Conservation (phyloP, 805 yeast genomes). For the Zygosaccharomyces siamensis region DNA sequence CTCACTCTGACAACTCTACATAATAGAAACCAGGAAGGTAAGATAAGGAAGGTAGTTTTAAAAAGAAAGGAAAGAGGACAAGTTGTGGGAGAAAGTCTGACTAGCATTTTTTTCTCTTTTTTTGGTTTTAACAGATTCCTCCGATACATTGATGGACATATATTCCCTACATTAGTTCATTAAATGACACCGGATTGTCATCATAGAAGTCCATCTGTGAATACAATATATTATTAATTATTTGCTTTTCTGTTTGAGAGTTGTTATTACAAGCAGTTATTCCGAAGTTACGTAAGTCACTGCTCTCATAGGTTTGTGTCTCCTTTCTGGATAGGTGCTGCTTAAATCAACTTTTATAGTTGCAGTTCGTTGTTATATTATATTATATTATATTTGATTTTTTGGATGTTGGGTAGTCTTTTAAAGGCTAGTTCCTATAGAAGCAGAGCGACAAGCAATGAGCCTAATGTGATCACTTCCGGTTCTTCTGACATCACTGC, state of each 20-base stretch:
- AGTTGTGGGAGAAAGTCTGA: background rate
- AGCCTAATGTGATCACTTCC: background rate
- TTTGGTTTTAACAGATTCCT: background rate
- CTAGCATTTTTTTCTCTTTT: background rate
- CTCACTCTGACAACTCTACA: background rate
- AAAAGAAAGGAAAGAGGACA: background rate
- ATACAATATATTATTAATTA: background rate
- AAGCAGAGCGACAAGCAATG: conserved; percentile 4
- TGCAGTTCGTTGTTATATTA: background rate
- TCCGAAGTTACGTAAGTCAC: no score
- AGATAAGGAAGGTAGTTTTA: background rate
- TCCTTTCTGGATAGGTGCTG: no score
- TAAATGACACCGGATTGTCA: conserved; percentile 1
- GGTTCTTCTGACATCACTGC: background rate
- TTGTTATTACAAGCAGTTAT: no score
- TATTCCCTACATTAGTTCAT: background rate
- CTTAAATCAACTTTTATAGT: background rate
- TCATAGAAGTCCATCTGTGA: background rate
- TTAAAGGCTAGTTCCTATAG: conserved; percentile 11
- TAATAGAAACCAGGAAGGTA: background rate
- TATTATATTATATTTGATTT: background rate
- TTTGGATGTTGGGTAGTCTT: conserved; percentile 16
- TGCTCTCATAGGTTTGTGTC: no score
- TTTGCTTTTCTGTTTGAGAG: background rate
- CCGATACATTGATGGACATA: conserved; percentile 2